Evolutionary conservation across 73 alveolate species (phyloP), one percentile per base, ranked within the genome.

Genomic region (Effrenium voratum): DNA sequence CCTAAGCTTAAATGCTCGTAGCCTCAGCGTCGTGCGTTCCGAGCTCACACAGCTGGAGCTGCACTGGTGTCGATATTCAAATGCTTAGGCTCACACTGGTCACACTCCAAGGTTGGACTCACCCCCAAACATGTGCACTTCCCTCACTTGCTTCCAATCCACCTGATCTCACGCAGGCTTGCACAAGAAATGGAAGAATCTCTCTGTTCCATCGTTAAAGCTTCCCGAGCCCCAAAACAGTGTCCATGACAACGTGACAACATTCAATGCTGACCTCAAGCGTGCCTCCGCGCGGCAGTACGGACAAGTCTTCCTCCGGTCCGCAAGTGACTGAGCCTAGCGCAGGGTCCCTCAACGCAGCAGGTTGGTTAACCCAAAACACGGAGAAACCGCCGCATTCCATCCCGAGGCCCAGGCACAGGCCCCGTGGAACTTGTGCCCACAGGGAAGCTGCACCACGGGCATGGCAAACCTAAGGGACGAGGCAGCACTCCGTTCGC

Each of bases 401-500:
- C 28, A 22, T 57, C 72, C 72, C 28, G 72, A 30, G 59, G 80
- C 30, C 60, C 59, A 38, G 83, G 70, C 95, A 34, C 95, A 87
- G 47, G 95, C 95, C 22, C 95, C 95, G 26, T 87, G 95, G 43
- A 87, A 87, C 50, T 49, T 70, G 41, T 87, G 95, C 16, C 83
- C 85, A 47, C 95, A 87, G 34, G 73, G 84, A 46, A 87, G 95
- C 75, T 76, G 85, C 73, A 87, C 95, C 95, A 87, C 95, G 4
- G 95, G 95, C 46, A 87, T 63, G 59, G 95, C 83, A 44, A 49
- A 46, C 95, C 95, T 87, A 49, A 81, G 3, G 70, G 24, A 4
- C n/a, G 44, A 44, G 60, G 60, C 13, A 22, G 41, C 13, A 15
- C 34, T 40, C 36, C 4, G 8, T 5, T 19, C 28, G 8, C 24